Evolutionary conservation across 495 filamentous ascomycete species (phyloP).

Genomic region (Neurospora sp.): DNA sequence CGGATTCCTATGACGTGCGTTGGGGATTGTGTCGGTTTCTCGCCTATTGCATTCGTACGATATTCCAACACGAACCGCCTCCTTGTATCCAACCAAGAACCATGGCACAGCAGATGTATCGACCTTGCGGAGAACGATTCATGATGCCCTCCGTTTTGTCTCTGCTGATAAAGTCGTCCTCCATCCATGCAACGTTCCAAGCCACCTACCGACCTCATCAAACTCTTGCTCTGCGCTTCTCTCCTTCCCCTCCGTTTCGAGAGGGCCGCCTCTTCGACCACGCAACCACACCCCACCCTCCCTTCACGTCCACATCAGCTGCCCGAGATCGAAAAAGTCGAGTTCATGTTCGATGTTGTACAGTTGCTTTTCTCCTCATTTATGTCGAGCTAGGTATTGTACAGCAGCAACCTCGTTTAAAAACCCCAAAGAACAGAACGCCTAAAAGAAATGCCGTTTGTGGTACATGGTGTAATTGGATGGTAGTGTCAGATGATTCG

Average conservation of each 20-base stretch:
- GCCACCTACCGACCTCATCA: not conserved
- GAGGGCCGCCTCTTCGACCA: not conserved
- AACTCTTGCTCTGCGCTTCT: not conserved
- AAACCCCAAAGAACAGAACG: not conserved
- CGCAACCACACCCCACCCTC: not conserved
- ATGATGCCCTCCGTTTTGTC: not conserved
- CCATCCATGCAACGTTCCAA: not conserved
- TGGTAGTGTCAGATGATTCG: not conserved
- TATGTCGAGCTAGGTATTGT: not conserved
- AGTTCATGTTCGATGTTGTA: not conserved
- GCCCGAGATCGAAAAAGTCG: not conserved
- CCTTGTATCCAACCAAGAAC: not conserved
- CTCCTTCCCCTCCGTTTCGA: not conserved
- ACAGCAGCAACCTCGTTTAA: not conserved
- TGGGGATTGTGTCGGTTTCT: not conserved
- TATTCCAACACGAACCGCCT: not conserved
- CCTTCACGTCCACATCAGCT: not conserved
- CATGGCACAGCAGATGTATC: not conserved
- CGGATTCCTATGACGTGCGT: not conserved
- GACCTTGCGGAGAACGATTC: not conserved
- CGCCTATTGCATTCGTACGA: not conserved
- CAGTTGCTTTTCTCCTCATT: not conserved
- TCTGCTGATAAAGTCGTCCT: not conserved
- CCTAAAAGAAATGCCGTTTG: not conserved
- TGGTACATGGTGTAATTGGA: not conserved